These are phyloP conservation scores for Boletus sensibilis DNA, from an alignment of 768 basidiomycete species.

Conservation along the genomic window DNA sequence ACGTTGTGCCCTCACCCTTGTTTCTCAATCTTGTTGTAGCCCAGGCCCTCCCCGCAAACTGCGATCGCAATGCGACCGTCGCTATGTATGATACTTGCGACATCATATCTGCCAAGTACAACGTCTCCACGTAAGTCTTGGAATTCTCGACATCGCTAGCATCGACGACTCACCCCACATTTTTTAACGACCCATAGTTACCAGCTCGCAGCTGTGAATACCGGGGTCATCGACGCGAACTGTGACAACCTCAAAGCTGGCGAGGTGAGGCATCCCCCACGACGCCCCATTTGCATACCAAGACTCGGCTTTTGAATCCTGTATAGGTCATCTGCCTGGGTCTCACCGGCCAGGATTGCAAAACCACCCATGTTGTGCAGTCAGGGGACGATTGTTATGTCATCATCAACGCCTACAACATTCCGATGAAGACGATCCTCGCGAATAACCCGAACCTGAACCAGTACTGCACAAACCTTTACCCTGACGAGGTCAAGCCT, in stretches of 20 bases:
- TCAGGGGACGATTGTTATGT: conserved; percentile 49
- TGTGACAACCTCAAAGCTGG: conserved; percentile 57
- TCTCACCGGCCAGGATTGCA: conserved; percentile 55
- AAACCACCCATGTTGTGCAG: conserved; percentile 43
- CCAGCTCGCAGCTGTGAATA: conserved; percentile 58
- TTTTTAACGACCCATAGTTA: conserved; percentile 35
- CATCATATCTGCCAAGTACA: conserved; percentile 56
- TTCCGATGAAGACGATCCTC: conserved; percentile 43
- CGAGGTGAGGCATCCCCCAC: conserved; percentile 35
- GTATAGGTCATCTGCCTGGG: conserved; percentile 55
- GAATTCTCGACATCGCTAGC: neutral
- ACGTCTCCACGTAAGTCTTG: conserved; percentile 57
- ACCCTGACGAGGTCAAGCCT: conserved; percentile 51
- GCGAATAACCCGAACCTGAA: conserved; percentile 67
- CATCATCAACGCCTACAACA: conserved; percentile 42
- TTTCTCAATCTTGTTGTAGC: conserved; percentile 36
- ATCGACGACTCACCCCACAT: neutral
- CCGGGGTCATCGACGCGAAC: conserved; percentile 43
- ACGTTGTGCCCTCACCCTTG: neutral
- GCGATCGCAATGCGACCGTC: conserved; percentile 63
- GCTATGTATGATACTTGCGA: conserved; percentile 59
- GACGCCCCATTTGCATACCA: neutral
- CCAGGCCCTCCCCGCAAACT: conserved; percentile 44
- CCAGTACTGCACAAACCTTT: conserved; percentile 50
- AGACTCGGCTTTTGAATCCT: neutral